Evolutionary conservation across 1,284 basidiomycete genomes (phyloP), one percentile per base, ranked within the genome.

Genomic region (Pascua guehoae): DNA sequence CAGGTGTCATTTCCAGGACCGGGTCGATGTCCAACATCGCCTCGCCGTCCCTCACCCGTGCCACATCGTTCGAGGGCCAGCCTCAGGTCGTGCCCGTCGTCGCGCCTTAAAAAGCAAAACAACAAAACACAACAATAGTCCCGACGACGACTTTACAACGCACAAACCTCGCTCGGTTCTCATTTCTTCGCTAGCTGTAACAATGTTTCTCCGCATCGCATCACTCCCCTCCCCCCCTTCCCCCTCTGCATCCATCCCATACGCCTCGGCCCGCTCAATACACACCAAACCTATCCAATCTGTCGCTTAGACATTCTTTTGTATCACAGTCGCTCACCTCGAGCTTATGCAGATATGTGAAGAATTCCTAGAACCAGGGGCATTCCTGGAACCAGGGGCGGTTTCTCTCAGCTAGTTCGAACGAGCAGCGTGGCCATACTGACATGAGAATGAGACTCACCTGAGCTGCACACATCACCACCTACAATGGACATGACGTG

Each of bases 1-100:
- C 74, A 17, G 70, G 69, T 16, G 41, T 75, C 36, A 32, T 69
- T n/a, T 50, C 51, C 51, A 55, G 53, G 48, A 15, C 57, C 39
- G 32, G n/a, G 15, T 52, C 56, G 45, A 48, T 36, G 38, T 39
- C 48, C 16, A 45, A 54, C 42, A 38, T 46, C 12, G 47, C 46
- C 18, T 58, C 61, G 49, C 61, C 57, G 1, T 48, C 54, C 12
- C 51, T 61, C 38, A 58, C 56, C 14, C 56, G 56, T 16, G 47
- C 43, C 11, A 15, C 49, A 24, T 53, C 50, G 47, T 57, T 58
- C 39, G 60, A 57, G 36, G 46, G 37, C 48, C 41, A 39, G 51
- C 14, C 43, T 24, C 17, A 43, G 17, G 41, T 16, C 15, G 9
- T 43, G 41, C 16, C 38, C 12, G 5, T 41, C 45, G 40, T 43